phyloP scores from a whole-genome alignment of 768 basidiomycete species.

The Serendipita vermifera region DNA sequence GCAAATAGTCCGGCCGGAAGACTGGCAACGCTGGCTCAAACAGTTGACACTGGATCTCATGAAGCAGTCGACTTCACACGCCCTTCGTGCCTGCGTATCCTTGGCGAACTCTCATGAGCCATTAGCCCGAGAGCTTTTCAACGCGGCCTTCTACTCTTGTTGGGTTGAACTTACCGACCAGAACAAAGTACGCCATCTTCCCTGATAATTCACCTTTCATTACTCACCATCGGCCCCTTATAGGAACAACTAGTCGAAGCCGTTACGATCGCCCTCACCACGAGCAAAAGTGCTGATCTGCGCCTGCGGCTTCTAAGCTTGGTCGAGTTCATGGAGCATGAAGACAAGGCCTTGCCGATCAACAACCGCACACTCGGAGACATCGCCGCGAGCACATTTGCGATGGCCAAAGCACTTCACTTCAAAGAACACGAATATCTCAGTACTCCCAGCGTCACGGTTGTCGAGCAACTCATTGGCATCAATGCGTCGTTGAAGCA shows the following conservation, averaged over 20 bases:
- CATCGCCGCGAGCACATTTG: constrained; percentile 34
- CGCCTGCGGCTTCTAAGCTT: constrained; percentile 34
- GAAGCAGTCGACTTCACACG: constrained; percentile 36
- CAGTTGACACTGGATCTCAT: constrained; percentile 32
- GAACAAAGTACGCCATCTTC: constrained; percentile 26
- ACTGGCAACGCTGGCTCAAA: constrained; percentile 37
- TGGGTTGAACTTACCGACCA: constrained; percentile 35
- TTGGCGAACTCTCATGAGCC: constrained; percentile 31
- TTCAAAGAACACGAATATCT: constrained; percentile 41
- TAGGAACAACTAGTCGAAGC: constrained; percentile 36
- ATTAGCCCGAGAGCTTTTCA: constrained; percentile 36
- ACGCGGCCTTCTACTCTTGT: constrained; percentile 38
- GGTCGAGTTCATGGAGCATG: constrained; percentile 41
- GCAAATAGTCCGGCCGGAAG: constrained; percentile 22
- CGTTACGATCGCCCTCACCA: constrained; percentile 28
- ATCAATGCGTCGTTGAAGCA: constrained; percentile 41
- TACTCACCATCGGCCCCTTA: background rate
- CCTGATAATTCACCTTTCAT: background rate
- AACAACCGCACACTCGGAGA: constrained; percentile 31
- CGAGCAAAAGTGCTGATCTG: constrained; percentile 31
- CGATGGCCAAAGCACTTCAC: constrained; percentile 39
- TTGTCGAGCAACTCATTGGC: constrained; percentile 36
- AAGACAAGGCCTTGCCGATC: constrained; percentile 35
- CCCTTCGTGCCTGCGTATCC: constrained; percentile 33
- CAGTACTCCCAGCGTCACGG: constrained; percentile 25